A percentile compares a stretch with the other conserved stretches of the same genome.
These are phyloP conservation scores for Mycena kentingensis DNA, from an alignment of 768 basidiomycete genomes.

Conservation along the genomic window DNA sequence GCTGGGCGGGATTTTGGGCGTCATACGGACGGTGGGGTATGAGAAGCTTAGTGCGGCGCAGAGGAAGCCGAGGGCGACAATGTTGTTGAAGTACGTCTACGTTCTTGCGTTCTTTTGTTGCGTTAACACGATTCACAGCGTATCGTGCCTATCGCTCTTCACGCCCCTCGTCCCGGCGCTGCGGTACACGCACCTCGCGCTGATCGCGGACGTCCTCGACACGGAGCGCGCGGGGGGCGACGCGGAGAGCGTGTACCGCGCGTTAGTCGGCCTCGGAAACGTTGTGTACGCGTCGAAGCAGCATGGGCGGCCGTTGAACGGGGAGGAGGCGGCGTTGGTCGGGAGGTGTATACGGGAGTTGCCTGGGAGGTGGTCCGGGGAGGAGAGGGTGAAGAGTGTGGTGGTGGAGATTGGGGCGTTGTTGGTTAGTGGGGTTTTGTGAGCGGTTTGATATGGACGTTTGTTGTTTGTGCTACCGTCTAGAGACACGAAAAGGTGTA, in stretches of 20 bases:
- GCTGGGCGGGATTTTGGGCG: conserved; percentile 68
- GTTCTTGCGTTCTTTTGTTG: background rate
- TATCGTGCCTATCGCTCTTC: conserved; percentile 61
- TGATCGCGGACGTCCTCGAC: conserved; percentile 49
- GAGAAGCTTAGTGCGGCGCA: conserved; percentile 50
- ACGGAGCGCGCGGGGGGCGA: conserved; percentile 58
- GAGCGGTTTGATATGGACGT: background rate
- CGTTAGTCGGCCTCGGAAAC: conserved; percentile 74
- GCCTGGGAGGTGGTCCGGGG: conserved; percentile 52
- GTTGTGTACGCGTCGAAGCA: conserved; percentile 55
- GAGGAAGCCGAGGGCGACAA: conserved; percentile 62
- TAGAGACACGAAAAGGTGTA: no score
- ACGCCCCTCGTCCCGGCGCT: conserved; percentile 41
- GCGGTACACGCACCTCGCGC: conserved; percentile 44
- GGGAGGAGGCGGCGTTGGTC: conserved; percentile 43
- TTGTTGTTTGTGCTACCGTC: no score
- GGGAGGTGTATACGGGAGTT: conserved; percentile 41
- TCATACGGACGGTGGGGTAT: conserved; percentile 58
- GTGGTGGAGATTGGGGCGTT: conserved; percentile 50
- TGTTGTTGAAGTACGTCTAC: conserved; percentile 83
- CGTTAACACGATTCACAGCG: conserved; percentile 39
- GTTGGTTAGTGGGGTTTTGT: conserved; percentile 31
- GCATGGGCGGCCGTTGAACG: conserved; percentile 36
- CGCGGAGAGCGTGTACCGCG: conserved; percentile 70
- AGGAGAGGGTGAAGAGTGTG: conserved; percentile 59